A percentile compares a stretch with the other conserved stretches of the same genome.
Conservation (phyloP, 192 early-diverging fungal species). For the Backusella parvicylindrica region DNA sequence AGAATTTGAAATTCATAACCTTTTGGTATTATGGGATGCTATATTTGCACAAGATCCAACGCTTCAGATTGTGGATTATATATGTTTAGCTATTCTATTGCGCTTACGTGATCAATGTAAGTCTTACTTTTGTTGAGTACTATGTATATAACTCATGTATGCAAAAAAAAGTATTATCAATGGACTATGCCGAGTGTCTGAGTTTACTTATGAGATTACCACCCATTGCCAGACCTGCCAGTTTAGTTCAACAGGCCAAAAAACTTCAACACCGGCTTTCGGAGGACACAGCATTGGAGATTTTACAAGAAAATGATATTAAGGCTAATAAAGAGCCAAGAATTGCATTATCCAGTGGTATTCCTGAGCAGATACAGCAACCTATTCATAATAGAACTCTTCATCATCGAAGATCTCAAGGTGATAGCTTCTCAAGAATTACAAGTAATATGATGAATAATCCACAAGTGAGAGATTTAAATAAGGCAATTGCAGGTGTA, state of each 20-base stretch:
- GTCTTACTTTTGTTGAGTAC: slow-evolving; percentile 17
- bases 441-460: slow-evolving; percentile 56
- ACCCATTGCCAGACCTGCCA: slow-evolving; percentile 41
- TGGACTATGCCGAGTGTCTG: slow-evolving; percentile 64
- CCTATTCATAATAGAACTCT: background rate
- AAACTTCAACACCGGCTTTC: slow-evolving; percentile 56
- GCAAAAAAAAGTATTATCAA: slow-evolving; percentile 43
- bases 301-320: slow-evolving; percentile 57
- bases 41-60: slow-evolving; percentile 81
- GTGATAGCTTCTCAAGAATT: slow-evolving; percentile 23
- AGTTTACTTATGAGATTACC: slow-evolving; percentile 62
- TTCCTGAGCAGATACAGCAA: background rate
- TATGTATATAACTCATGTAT: background rate
- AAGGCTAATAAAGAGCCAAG: slow-evolving; percentile 39
- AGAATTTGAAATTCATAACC: slow-evolving; percentile 72
- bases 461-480: slow-evolving; percentile 45
- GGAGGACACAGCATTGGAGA: slow-evolving; percentile 43
- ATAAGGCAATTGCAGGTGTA: slow-evolving; percentile 49
- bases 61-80: slow-evolving; percentile 78
- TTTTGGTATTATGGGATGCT: slow-evolving; percentile 86
- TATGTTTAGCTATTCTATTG: slow-evolving; percentile 73
- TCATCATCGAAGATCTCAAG: slow-evolving; percentile 6
- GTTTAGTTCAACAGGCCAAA: slow-evolving; percentile 63
- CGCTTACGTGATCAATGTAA: slow-evolving; percentile 64
- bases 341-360: slow-evolving; percentile 1